Percentiles rank a stretch among this genome's conserved stretches.
Evolutionary conservation across 1,284 basidiomycete species (phyloP).

Genomic region (Ustilago tritici): DNA sequence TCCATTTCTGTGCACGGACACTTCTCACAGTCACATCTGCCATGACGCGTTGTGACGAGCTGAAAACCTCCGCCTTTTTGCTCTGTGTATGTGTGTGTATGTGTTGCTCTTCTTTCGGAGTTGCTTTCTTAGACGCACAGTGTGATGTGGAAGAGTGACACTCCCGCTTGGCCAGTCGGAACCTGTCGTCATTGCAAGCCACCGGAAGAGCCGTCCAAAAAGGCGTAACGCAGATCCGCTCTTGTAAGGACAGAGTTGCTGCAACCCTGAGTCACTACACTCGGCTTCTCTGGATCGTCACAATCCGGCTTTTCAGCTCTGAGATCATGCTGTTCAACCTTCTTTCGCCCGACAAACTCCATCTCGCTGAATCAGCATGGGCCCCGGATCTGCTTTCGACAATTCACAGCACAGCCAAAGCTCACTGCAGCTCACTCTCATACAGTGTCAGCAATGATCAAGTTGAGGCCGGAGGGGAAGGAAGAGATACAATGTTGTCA

Average conservation of each 20-base stretch:
- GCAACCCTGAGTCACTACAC: conserved; percentile 6
- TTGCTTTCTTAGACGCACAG: no score
- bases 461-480: neutral
- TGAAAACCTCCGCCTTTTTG: conserved; percentile 9
- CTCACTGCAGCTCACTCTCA: no score
- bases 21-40: neutral
- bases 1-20: neutral
- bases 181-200: conserved; percentile 1
- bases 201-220: neutral
- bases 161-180: neutral
- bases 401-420: no score
- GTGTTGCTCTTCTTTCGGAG: no score
- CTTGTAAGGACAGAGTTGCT: neutral
- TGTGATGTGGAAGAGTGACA: neutral
- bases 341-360: no score
- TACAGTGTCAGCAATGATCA: neutral
- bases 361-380: no score
- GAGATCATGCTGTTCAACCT: neutral
- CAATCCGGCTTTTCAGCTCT: neutral
- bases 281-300: neutral
- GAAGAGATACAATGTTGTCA: neutral
- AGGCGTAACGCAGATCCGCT: neutral
- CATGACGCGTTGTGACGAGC: conserved; percentile 9
- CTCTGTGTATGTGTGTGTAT: no score
- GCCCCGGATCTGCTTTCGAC: no score